Conservation (phyloP, 345 rosid genomes). For the Eucalyptus albens region DNA sequence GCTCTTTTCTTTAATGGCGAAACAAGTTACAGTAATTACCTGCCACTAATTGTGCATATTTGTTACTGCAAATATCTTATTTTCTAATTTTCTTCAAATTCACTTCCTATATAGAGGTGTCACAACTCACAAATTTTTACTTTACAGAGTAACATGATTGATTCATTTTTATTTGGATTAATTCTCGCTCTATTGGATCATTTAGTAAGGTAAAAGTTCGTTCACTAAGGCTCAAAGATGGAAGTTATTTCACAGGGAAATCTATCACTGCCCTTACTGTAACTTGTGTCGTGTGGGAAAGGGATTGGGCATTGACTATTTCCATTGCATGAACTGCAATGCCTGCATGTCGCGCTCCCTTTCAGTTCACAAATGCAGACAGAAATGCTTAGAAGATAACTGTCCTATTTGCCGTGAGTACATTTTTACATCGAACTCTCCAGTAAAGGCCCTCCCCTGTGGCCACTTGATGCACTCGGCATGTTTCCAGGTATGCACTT, state of each 20-base stretch:
- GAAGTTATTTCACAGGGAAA: conserved; percentile 40
- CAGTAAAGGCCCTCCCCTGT: conserved; percentile 73
- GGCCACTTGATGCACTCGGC: conserved; percentile 87
- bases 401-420: conserved; percentile 83
- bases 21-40: background rate
- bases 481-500: conserved; percentile 54
- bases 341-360: conserved; percentile 65
- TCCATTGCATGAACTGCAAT: conserved; percentile 91
- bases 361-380: conserved; percentile 43
- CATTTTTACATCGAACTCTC: conserved; percentile 52
- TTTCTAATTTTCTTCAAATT: background rate
- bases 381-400: conserved; percentile 65
- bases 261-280: conserved; percentile 85
- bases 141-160: background rate
- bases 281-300: conserved; percentile 82
- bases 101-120: background rate
- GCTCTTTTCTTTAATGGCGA: background rate
- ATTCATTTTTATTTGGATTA: background rate
- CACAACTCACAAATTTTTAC: background rate
- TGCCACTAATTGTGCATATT: background rate
- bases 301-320: conserved; percentile 71
- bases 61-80: background rate
- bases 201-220: background rate
- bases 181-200: background rate
- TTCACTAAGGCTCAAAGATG: background rate